phyloP scores from a whole-genome alignment of 2,329 filamentous ascomycete species.

The Rutstroemia sydowiana region DNA sequence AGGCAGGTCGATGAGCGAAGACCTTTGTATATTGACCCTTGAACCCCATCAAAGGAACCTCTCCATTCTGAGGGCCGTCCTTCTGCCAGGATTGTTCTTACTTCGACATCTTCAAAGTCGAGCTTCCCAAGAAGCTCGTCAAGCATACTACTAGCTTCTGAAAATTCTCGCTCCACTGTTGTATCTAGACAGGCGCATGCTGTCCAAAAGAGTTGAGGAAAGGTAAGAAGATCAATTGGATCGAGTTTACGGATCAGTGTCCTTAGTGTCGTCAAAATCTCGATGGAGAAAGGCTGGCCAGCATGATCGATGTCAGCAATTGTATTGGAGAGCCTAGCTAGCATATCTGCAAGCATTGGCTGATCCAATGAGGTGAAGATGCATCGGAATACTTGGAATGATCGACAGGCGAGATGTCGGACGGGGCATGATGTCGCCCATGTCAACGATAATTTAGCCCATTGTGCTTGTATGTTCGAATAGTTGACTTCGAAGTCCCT shows the following conservation, averaged over 20 bases:
- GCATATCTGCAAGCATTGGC: conserved; percentile 93
- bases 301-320: conserved; percentile 92
- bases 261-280: conserved; percentile 89
- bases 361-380: conserved; percentile 87
- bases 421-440: conserved; percentile 98
- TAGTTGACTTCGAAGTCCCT: conserved; percentile 79
- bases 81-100: conserved; percentile 66
- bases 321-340: conserved; percentile 89
- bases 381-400: conserved; percentile 94
- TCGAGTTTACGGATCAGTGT: conserved; percentile 83
- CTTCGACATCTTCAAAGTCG: conserved; percentile 63
- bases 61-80: conserved; percentile 84
- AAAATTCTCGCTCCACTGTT: conserved; percentile 90
- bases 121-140: conserved; percentile 79
- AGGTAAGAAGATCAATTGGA: conserved; percentile 71
- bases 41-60: conserved; percentile 77
- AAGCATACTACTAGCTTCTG: conserved; percentile 86
- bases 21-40: conserved; percentile 83
- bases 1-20: conserved; percentile 79
- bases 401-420: conserved; percentile 87
- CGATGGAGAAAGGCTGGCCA: conserved; percentile 95
- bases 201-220: conserved; percentile 96
- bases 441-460: conserved; percentile 81
- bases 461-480: conserved; percentile 81
- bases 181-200: conserved; percentile 94